Evolutionary conservation across 306 rosid species (phyloP).

Genomic region (Mimosa pudica): DNA sequence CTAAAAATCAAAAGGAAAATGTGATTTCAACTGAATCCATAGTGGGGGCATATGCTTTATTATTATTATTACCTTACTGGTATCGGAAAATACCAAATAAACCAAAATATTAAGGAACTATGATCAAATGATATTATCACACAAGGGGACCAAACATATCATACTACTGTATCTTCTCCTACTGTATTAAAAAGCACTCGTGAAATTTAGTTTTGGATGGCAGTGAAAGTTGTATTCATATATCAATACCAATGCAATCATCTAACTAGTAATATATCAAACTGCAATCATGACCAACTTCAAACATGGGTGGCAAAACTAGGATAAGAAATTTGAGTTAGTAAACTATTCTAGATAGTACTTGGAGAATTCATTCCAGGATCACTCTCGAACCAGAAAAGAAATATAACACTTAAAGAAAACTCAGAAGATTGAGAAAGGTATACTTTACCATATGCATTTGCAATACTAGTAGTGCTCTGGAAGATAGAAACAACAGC

Average conservation of each 20-base stretch:
- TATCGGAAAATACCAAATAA: neutral
- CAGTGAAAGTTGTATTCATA: neutral
- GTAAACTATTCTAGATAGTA: neutral
- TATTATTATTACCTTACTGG: neutral
- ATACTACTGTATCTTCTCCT: neutral
- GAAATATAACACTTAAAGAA: conserved; percentile 1
- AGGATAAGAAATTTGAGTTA: neutral
- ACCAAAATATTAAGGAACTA: neutral
- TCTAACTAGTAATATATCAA: conserved; percentile 28
- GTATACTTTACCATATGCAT: conserved; percentile 82
- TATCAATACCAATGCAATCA: neutral
- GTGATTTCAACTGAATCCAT: neutral
- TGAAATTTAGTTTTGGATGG: neutral
- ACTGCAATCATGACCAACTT: neutral
- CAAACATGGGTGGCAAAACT: conserved; percentile 4
- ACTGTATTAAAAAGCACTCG: neutral
- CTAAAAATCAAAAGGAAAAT: neutral
- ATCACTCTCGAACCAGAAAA: neutral
- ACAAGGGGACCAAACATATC: neutral
- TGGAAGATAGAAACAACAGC: conserved; percentile 78
- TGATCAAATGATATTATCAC: neutral
- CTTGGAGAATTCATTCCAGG: neutral
- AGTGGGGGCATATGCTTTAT: neutral
- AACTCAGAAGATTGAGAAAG: conserved; percentile 29
- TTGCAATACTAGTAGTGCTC: conserved; percentile 91